Conservation (phyloP, 1,284 basidiomycete genomes). For the Malassezia japonica region DNA sequence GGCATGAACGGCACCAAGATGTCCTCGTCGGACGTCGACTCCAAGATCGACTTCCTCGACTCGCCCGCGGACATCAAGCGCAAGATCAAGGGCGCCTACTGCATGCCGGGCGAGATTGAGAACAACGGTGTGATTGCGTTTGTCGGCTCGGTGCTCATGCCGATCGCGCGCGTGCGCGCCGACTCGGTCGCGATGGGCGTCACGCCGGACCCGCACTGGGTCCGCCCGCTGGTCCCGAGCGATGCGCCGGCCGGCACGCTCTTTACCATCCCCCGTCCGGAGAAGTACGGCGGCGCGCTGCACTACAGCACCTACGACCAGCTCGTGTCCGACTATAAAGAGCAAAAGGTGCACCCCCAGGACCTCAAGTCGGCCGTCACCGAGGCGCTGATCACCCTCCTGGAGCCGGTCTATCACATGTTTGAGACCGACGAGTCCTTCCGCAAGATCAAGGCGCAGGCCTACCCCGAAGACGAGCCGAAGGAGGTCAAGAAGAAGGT, state of each 20-base stretch:
- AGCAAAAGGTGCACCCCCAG: conserved; percentile 71
- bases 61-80: conserved; percentile 68
- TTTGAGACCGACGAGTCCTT: conserved; percentile 72
- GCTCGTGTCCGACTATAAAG: conserved; percentile 67
- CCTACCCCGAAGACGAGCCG: conserved; percentile 59
- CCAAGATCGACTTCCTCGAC: conserved; percentile 97
- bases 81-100: conserved; percentile 88
- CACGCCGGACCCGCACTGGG: conserved; percentile 17
- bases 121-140: conserved; percentile 90
- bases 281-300: conserved; percentile 71
- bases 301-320: conserved; percentile 65
- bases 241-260: conserved; percentile 66
- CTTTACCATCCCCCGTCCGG: conserved; percentile 67
- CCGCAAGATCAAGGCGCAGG: conserved; percentile 65
- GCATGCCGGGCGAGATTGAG: conserved; percentile 71
- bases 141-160: conserved; percentile 76
- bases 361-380: conserved; percentile 76
- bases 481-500: conserved; percentile 37
- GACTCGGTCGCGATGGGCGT: conserved; percentile 26
- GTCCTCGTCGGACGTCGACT: conserved; percentile 94
- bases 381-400: conserved; percentile 65
- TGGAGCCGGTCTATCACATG: conserved; percentile 70
- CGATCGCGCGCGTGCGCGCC: conserved; percentile 55
- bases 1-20: conserved; percentile 90
- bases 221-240: conserved; percentile 50